Evolutionary conservation across 345 rosid genomes (phyloP).

Genomic region (Camelina hispida): DNA sequence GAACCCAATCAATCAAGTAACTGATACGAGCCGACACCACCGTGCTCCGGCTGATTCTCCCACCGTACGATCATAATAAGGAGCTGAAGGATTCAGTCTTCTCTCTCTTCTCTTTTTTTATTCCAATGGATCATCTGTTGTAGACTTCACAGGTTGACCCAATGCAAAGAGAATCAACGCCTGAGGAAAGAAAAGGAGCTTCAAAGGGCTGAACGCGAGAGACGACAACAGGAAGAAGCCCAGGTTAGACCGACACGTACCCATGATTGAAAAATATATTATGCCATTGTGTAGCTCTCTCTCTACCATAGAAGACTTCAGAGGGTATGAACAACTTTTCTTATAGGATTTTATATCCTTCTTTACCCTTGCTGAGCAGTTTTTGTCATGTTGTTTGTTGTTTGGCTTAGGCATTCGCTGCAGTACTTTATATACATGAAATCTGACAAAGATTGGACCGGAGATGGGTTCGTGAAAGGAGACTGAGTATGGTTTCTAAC

Average conservation of each 20-base stretch:
- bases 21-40: too few relatives aligned
- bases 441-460: slow-evolving; percentile 97
- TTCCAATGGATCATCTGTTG: too few relatives aligned
- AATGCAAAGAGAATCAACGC: too few relatives aligned
- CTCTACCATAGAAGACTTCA: slow-evolving; percentile 96
- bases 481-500: slow-evolving; percentile 93
- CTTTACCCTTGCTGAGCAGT: slow-evolving; percentile 45
- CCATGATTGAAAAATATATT: too few relatives aligned
- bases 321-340: slow-evolving; percentile 61
- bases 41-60: too few relatives aligned
- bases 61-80: too few relatives aligned
- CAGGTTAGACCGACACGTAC: too few relatives aligned
- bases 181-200: slow-evolving; percentile 66
- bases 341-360: background rate
- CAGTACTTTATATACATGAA: slow-evolving; percentile 88
- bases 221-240: slow-evolving; percentile 48
- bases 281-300: too few relatives aligned
- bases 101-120: too few relatives aligned
- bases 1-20: too few relatives aligned
- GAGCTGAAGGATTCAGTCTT: too few relatives aligned
- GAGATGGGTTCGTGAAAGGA: slow-evolving; percentile 93
- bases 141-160: too few relatives aligned
- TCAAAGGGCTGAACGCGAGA: slow-evolving; percentile 57
- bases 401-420: slow-evolving; percentile 64
- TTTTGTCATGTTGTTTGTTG: background rate